Conservation (phyloP, 805 yeast species). For the Trichomonascus vanleenenianus region DNA sequence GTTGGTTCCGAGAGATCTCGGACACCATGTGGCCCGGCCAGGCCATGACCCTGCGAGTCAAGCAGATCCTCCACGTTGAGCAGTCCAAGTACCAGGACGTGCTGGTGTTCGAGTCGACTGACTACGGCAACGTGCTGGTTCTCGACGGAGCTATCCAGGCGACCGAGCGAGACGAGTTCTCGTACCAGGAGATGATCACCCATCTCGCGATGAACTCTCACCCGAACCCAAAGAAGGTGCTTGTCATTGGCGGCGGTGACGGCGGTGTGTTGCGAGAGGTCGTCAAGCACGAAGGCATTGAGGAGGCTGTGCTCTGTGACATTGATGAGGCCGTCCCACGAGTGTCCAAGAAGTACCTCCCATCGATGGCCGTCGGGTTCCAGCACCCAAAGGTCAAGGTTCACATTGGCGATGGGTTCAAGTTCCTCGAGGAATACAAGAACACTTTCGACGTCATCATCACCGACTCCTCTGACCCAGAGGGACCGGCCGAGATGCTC, state of each 20-base stretch:
- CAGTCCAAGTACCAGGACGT: constrained; percentile 74
- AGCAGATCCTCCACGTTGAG: constrained; percentile 55
- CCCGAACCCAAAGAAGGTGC: constrained; percentile 61
- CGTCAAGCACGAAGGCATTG: constrained; percentile 58
- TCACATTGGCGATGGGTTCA: constrained; percentile 74
- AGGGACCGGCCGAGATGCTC: constrained; percentile 89
- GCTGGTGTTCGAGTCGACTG: constrained; percentile 63
- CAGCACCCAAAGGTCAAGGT: constrained; percentile 59
- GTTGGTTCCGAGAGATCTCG: constrained; percentile 77
- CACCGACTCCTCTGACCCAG: constrained; percentile 91
- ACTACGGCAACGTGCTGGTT: constrained; percentile 82
- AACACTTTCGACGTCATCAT: constrained; percentile 73
- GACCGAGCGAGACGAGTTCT: constrained; percentile 87
- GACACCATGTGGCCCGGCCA: constrained; percentile 82
- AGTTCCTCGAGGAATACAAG: constrained; percentile 46
- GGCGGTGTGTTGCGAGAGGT: constrained; percentile 91
- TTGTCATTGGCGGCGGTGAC: constrained; percentile 94
- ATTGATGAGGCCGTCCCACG: constrained; percentile 79
- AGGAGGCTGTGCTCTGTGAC: constrained; percentile 71
- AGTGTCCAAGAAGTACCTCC: constrained; percentile 62
- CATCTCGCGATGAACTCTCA: constrained; percentile 79
- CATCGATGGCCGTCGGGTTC: constrained; percentile 63
- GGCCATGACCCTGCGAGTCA: constrained; percentile 60
- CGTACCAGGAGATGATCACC: constrained; percentile 87
- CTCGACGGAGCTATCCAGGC: constrained; percentile 88